These are phyloP conservation scores for Strobilomyces echinocephalus DNA, from an alignment of 768 basidiomycete species.

Conservation along the genomic window DNA sequence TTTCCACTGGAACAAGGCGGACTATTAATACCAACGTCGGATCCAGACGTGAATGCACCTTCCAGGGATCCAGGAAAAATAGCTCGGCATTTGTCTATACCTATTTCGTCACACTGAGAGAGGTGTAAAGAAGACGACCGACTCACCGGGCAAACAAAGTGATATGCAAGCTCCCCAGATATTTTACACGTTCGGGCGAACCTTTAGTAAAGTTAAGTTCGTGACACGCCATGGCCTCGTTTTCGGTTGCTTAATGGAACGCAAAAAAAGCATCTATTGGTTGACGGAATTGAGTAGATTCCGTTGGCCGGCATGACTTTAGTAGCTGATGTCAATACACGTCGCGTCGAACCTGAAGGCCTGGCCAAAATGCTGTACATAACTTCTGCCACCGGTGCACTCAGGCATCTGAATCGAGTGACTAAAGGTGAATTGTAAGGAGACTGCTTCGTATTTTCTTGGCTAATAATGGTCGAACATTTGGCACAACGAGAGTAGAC, in stretches of 20 bases:
- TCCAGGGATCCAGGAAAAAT: not conserved
- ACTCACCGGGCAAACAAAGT: not conserved
- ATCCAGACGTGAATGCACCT: not conserved
- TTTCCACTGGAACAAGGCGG: constrained; percentile 16
- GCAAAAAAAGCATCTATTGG: not conserved
- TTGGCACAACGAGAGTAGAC: not conserved
- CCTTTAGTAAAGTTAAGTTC: constrained; percentile 17
- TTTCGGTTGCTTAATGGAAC: constrained; percentile 18
- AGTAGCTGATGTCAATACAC: not conserved
- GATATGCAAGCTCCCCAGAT: constrained; percentile 1
- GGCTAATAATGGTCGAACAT: not conserved
- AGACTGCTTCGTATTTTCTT: too few relatives aligned
- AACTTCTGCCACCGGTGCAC: not conserved
- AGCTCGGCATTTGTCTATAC: not conserved
- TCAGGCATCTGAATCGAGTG: not conserved
- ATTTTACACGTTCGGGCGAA: not conserved
- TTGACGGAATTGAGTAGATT: constrained; percentile 2
- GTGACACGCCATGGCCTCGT: constrained; percentile 21
- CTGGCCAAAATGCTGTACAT: not conserved
- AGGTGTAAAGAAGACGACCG: not conserved
- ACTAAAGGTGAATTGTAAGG: not conserved
- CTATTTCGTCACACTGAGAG: constrained; percentile 1
- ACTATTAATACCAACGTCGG: constrained; percentile 1
- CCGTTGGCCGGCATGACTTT: not conserved
- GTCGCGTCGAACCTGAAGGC: not conserved